Evolutionary conservation across 2,329 filamentous ascomycete species (phyloP), one percentile per base, ranked within the genome.

Genomic region (Epichloe elymi): DNA sequence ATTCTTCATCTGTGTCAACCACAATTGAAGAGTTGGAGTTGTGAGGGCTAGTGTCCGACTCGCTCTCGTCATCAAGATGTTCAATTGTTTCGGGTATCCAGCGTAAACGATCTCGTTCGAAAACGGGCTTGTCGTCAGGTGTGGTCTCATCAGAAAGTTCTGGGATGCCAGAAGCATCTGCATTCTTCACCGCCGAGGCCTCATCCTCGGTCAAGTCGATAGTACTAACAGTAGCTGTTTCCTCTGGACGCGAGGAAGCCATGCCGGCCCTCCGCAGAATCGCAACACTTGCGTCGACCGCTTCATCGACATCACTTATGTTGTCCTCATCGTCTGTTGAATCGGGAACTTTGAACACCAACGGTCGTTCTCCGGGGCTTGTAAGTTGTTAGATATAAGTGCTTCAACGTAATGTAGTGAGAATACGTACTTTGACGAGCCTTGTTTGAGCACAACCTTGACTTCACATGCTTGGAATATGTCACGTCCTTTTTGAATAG

Each of bases 321-420:
- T 56, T 51, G 20, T 62, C 61, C 36, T 67, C 63, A 2, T 58
- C 53, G 17, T 71, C 68, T 7, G 59, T 62, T 8, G 71, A 70
- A 48, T 74, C 71, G 0, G 72, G 71, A 2, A 74, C 70, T 36
- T 61, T 60, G 47, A 73, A 74, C 20, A 64, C 63, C 40, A 59
- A 60, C 37, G 61, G 61, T 30, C 55, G 59, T 37, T 60, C 57
- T 14, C 54, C 49, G 3, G 58, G 60, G 35, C 65, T 65, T 30
- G n/a, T 14, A n/a, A 19, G 10, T 10, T 12, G 50, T 54, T 20
- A 54, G 26, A 10, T 17, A 35, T 30, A 33, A 30, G 20, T 37
- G 19, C 12, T 19, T 20, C 7, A 35, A 38, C 17, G 17, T 7
- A 19, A 20, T 4, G 12, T n/a, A 15, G 43, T 17, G 26, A 26